These are phyloP conservation scores for Hypoxylon lienhwacheense DNA, from an alignment of 495 filamentous ascomycete genomes.

Conservation along the genomic window DNA sequence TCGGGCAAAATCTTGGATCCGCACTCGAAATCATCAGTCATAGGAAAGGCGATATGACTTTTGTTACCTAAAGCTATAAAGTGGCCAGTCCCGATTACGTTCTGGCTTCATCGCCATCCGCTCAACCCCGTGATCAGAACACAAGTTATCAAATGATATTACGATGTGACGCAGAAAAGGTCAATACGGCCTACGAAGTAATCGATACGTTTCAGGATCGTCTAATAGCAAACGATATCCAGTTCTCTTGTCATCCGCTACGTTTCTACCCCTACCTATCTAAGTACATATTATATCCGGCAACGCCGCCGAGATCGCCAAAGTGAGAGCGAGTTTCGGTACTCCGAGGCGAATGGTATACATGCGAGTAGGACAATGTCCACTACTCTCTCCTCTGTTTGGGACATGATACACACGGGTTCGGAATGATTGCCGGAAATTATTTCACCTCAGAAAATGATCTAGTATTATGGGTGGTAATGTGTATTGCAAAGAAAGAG, in stretches of 20 bases:
- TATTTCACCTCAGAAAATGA: constrained; percentile 1
- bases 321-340: constrained; percentile 18
- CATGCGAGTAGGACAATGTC: not conserved
- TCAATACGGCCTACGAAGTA: constrained; percentile 10
- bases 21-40: constrained; percentile 43
- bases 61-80: constrained; percentile 17
- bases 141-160: constrained; percentile 18
- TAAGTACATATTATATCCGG: no score
- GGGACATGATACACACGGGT: not conserved
- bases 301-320: not conserved
- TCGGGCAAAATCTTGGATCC: constrained; percentile 44
- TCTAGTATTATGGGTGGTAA: constrained; percentile 10
- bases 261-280: not conserved
- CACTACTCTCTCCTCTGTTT: not conserved
- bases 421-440: constrained; percentile 1
- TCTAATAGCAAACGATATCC: constrained; percentile 10
- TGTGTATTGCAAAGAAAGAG: constrained; percentile 11
- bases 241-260: not conserved
- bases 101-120: constrained; percentile 1
- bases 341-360: constrained; percentile 16
- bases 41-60: constrained; percentile 41
- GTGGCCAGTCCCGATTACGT: constrained; percentile 5
- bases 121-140: not conserved
- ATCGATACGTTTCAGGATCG: constrained; percentile 25
- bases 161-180: constrained; percentile 25